Evolutionary conservation across 139 green algal species (phyloP).

Genomic region (Mychonastes homosphaera): DNA sequence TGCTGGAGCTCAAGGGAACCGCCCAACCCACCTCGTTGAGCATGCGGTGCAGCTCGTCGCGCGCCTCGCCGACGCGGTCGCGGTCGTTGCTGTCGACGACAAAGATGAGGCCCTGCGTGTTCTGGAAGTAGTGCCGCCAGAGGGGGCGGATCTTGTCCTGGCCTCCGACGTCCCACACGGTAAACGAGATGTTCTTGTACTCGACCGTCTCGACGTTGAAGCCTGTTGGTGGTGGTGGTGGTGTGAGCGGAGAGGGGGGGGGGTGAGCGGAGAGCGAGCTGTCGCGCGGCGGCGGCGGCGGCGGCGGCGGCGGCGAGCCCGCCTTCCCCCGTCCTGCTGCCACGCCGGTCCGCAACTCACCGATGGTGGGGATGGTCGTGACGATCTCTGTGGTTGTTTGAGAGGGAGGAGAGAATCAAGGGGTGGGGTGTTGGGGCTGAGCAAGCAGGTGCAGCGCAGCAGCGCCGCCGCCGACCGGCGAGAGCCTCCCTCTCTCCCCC

Average conservation of each 20-base stretch:
- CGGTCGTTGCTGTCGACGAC: constrained; percentile 97
- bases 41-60: constrained; percentile 98
- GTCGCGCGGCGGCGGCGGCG: not conserved
- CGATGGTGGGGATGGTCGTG: constrained; percentile 97
- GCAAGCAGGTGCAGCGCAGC: too few species aligned
- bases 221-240: constrained; percentile 37
- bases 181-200: constrained; percentile 97
- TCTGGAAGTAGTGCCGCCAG: constrained; percentile 98
- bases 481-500: too few species aligned
- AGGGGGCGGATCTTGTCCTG: constrained; percentile 80
- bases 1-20: too few species aligned
- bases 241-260: not conserved
- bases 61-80: constrained; percentile 87
- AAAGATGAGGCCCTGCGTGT: constrained; percentile 98
- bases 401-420: too few species aligned
- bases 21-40: constrained; percentile 88
- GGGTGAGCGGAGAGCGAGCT: too few species aligned
- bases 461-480: too few species aligned
- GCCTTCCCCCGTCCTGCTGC: constrained; percentile 1
- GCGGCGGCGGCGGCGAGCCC: not conserved
- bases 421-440: too few species aligned
- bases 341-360: constrained; percentile 34
- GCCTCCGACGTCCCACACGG: constrained; percentile 89
- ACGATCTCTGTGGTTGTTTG: too few species aligned
- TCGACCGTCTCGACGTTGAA: constrained; percentile 98